Conservation (phyloP, 352 stramenopile genomes). For the Plasmopara muralis region DNA sequence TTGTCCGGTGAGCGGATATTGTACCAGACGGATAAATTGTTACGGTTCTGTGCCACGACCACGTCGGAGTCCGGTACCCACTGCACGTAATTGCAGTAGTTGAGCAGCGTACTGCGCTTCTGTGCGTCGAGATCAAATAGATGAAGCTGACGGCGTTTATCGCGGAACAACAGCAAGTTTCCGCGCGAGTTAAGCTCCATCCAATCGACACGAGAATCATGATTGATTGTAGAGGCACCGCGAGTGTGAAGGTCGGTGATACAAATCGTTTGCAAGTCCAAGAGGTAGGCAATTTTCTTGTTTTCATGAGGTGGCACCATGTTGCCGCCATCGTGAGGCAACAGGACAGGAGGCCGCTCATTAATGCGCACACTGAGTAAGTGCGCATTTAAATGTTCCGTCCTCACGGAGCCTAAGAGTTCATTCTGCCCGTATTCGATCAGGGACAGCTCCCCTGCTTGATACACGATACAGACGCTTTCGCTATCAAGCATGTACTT, state of each 20-base stretch:
- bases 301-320: conserved; percentile 52
- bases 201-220: conserved; percentile 91
- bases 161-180: conserved; percentile 89
- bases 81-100: conserved; percentile 95
- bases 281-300: conserved; percentile 92
- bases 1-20: conserved; percentile 92
- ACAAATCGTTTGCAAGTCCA: conserved; percentile 90
- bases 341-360: conserved; percentile 47
- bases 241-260: conserved; percentile 82
- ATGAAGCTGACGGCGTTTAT: conserved; percentile 88
- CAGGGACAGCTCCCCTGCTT: conserved; percentile 88
- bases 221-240: conserved; percentile 82
- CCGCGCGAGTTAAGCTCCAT: conserved; percentile 90
- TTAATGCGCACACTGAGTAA: conserved; percentile 92
- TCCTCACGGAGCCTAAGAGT: conserved; percentile 85
- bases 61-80: conserved; percentile 95
- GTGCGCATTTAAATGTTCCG: conserved; percentile 88
- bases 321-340: conserved; percentile 19
- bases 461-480: conserved; percentile 86
- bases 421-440: conserved; percentile 94
- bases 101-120: conserved; percentile 83
- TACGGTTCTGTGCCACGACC: conserved; percentile 90
- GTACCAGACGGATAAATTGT: conserved; percentile 93
- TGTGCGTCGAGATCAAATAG: conserved; percentile 89
- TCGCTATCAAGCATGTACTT: conserved; percentile 96